Evolutionary conservation across 140 eudicot species (phyloP).

Genomic region (Erigeron philadelphicus): DNA sequence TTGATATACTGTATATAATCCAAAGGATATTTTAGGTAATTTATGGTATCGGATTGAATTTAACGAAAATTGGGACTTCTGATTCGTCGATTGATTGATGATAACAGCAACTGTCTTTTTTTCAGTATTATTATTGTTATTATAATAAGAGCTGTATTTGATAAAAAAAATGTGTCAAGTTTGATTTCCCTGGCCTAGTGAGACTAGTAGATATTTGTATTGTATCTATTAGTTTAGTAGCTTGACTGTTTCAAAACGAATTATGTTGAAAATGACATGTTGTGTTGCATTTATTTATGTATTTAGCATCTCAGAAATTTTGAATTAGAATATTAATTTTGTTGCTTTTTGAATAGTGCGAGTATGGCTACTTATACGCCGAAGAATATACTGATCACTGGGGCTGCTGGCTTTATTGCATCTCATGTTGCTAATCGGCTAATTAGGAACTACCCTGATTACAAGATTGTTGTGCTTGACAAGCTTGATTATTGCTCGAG

Average conservation of each 20-base stretch:
- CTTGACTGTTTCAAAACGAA: no score
- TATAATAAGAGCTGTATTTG: no score
- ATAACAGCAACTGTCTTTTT: no score
- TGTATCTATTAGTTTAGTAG: neutral
- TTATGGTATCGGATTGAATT: no score
- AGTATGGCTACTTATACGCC: constrained; percentile 65
- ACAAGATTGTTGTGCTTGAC: constrained; percentile 87
- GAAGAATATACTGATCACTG: constrained; percentile 64
- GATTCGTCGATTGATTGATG: no score
- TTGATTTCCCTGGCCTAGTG: no score
- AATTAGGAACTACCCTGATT: constrained; percentile 64
- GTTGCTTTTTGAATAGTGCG: constrained; percentile 28
- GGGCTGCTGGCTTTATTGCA: constrained; percentile 83
- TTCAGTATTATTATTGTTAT: no score
- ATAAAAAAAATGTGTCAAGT: no score
- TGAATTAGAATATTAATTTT: constrained; percentile 9
- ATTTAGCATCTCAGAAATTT: constrained; percentile 17
- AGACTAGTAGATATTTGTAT: neutral
- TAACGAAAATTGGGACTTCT: no score
- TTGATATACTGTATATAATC: no score
- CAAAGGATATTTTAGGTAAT: no score
- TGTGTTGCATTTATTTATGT: neutral
- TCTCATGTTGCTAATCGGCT: constrained; percentile 90
- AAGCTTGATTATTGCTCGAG: constrained; percentile 84
- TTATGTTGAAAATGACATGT: neutral